Conservation (phyloP, 1,284 basidiomycete genomes). For the Macrocystidia cucumis region DNA sequence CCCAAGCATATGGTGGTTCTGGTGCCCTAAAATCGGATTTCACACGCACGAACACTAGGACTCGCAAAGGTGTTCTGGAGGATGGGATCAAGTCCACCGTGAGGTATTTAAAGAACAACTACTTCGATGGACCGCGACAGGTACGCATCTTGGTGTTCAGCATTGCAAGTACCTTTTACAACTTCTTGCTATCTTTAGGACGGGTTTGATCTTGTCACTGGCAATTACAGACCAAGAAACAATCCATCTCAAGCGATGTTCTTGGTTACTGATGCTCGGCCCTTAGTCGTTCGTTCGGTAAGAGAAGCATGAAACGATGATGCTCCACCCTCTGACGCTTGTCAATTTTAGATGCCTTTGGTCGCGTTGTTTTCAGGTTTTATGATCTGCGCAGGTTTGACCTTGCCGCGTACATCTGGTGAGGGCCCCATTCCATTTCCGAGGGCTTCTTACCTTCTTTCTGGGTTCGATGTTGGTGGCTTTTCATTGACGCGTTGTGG, state of each 20-base stretch:
- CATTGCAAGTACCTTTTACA: constrained; percentile 1
- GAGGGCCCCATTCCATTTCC: constrained; percentile 21
- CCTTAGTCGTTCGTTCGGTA: constrained; percentile 77
- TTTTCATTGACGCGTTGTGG: too few species aligned
- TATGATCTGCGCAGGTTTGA: constrained; percentile 80
- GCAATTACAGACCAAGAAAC: constrained; percentile 78
- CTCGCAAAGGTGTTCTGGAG: constrained; percentile 71
- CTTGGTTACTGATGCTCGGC: constrained; percentile 72
- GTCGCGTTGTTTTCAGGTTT: constrained; percentile 77
- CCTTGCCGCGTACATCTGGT: constrained; percentile 82
- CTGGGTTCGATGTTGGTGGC: constrained; percentile 50
- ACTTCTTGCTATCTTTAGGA: constrained; percentile 45
- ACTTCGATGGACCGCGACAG: constrained; percentile 92
- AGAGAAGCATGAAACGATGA: constrained; percentile 19
- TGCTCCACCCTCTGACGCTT: not conserved
- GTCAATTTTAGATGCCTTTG: constrained; percentile 67
- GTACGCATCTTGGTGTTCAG: constrained; percentile 23
- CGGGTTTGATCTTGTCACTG: constrained; percentile 91
- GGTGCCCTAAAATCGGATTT: constrained; percentile 97
- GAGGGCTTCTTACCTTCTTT: constrained; percentile 6
- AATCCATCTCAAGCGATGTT: constrained; percentile 58
- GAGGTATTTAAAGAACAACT: constrained; percentile 96
- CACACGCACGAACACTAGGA: constrained; percentile 89
- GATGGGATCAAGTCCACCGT: constrained; percentile 85
- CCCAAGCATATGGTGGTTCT: constrained; percentile 90